Evolutionary conservation across 2,329 filamentous ascomycete genomes (phyloP).

Genomic region (Aureobasidium sp.): DNA sequence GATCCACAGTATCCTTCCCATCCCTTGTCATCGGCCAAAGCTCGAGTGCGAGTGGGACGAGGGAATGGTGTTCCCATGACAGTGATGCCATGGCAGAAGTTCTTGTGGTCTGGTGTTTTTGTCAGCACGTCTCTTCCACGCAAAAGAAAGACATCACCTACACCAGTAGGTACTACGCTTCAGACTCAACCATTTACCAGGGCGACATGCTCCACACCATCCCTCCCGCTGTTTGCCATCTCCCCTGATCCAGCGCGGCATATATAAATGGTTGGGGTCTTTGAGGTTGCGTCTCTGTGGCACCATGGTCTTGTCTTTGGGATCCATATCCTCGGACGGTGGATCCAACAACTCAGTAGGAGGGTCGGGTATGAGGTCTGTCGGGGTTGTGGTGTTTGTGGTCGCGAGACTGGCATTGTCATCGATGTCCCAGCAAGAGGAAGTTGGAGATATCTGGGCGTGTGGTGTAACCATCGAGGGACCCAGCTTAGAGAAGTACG

Average conservation of each 20-base stretch:
- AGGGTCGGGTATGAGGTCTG: background rate
- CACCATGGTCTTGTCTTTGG: background rate
- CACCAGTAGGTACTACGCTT: slow-evolving; percentile 13
- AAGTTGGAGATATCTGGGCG: background rate
- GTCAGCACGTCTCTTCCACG: background rate
- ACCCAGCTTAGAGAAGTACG: background rate
- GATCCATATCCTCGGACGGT: background rate
- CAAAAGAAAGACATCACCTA: background rate
- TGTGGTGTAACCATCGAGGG: background rate
- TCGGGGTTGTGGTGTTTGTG: background rate
- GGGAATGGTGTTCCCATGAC: slow-evolving; percentile 7
- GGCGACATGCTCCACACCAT: slow-evolving; percentile 10
- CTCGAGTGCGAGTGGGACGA: background rate
- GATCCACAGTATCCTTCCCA: slow-evolving; percentile 6
- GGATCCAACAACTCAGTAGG: background rate
- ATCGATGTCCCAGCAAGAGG: background rate
- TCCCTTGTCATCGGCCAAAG: background rate
- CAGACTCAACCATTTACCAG: slow-evolving; percentile 11
- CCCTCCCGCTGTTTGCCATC: slow-evolving; percentile 8
- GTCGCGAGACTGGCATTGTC: background rate
- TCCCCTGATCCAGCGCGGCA: slow-evolving; percentile 10
- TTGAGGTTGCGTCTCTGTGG: slow-evolving; percentile 4
- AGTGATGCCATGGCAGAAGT: slow-evolving; percentile 12
- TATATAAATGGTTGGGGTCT: slow-evolving; percentile 1
- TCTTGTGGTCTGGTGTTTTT: slow-evolving; percentile 1